Conservation (phyloP, 106 monocot species). For the Ottelia alismoides region DNA sequence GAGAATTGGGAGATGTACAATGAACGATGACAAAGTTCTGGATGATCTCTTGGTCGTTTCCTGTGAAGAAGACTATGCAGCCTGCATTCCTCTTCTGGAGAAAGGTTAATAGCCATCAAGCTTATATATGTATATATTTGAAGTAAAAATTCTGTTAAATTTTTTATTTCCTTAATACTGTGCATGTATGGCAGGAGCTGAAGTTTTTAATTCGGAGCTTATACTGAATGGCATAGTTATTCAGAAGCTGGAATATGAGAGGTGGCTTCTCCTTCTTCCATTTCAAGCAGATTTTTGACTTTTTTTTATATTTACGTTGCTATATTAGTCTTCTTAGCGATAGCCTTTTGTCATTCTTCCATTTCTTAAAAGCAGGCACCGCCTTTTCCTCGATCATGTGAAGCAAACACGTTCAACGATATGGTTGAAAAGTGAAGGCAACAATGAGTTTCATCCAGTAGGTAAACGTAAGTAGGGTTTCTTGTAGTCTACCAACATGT, state of each 20-base stretch:
- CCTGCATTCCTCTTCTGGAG: conserved; percentile 54
- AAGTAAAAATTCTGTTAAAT: neutral
- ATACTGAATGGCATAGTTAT: conserved; percentile 75
- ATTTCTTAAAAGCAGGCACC: conserved; percentile 33
- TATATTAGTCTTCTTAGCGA: neutral
- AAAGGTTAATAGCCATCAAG: conserved; percentile 33
- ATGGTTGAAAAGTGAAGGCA: conserved; percentile 29
- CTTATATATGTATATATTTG: neutral
- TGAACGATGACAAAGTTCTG: conserved; percentile 34
- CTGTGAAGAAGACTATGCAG: conserved; percentile 19
- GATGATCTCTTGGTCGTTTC: conserved; percentile 62
- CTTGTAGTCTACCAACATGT: too few relatives aligned
- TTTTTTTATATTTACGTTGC: neutral
- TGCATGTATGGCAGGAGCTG: conserved; percentile 10
- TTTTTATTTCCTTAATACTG: neutral
- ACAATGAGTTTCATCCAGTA: conserved; percentile 25
- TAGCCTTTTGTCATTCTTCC: neutral
- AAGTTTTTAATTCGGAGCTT: conserved; percentile 68
- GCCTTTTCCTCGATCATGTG: conserved; percentile 51
- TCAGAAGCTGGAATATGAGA: conserved; percentile 71
- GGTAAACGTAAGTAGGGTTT: conserved; percentile 30
- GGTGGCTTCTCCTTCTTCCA: conserved; percentile 22
- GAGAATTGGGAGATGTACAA: conserved; percentile 48
- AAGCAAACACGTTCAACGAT: conserved; percentile 43
- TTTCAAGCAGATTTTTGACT: too few relatives aligned